A percentile compares a stretch with the other conserved stretches of the same genome.
Evolutionary conservation across 148 eudicot genomes (phyloP).

Genomic region (Rhododendron vialii): DNA sequence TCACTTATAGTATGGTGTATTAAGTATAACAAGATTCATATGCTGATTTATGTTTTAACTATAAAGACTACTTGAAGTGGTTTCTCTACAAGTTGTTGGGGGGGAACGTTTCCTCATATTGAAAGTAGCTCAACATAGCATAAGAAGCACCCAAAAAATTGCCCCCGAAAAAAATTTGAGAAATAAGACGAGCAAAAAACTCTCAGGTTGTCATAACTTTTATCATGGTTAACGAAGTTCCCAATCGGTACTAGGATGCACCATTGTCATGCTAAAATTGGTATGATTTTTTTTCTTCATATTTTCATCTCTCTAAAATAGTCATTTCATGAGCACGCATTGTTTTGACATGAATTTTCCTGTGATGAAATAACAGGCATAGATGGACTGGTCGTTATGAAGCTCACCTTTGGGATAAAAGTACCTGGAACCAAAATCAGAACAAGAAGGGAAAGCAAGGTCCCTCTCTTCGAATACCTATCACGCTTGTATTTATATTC

Average conservation of each 20-base stretch:
- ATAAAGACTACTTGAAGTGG: not conserved
- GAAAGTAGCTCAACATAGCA: not conserved
- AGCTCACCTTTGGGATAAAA: slow-evolving; percentile 99
- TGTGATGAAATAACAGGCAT: slow-evolving; percentile 51
- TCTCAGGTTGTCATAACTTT: not conserved
- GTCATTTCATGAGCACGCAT: not conserved
- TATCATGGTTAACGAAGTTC: not conserved
- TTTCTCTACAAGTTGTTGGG: not conserved
- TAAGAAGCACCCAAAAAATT: not conserved
- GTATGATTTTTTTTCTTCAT: not conserved
- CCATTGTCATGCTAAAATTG: not conserved
- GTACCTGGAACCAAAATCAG: slow-evolving; percentile 97
- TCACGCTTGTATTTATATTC: not conserved
- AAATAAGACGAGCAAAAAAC: not conserved
- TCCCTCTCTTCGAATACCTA: slow-evolving; percentile 10
- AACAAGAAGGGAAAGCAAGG: slow-evolving; percentile 99
- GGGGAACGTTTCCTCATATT: not conserved
- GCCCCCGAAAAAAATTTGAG: not conserved
- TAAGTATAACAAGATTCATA: not conserved
- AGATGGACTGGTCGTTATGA: slow-evolving; percentile 99
- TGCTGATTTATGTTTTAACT: not conserved
- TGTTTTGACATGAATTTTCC: not conserved
- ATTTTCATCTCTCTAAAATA: not conserved
- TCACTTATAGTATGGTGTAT: not conserved
- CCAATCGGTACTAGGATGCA: not conserved